Percentiles rank a stretch among this genome's conserved stretches.
phyloP scores from a whole-genome alignment of 1,139 yeast species.

The Kluyveromyces marxianus region DNA sequence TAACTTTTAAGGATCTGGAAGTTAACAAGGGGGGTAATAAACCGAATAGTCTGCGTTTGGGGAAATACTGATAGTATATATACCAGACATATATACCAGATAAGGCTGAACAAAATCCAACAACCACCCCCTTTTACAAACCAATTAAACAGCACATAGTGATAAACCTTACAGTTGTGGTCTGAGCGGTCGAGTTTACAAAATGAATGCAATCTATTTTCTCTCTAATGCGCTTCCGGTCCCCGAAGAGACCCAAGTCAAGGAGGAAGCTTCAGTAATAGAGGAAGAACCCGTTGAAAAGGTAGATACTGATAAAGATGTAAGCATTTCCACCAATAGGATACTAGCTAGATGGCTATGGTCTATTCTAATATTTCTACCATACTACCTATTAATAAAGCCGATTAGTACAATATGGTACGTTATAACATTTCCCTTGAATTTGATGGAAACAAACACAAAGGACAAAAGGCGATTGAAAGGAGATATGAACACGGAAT shows the following conservation, averaged over 20 bases:
- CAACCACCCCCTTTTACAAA: too few relatives aligned
- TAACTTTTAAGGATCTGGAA: too few relatives aligned
- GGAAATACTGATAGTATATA: too few relatives aligned
- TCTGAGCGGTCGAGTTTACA: too few relatives aligned
- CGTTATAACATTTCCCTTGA: slow-evolving; percentile 43
- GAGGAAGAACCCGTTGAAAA: background rate
- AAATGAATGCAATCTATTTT: slow-evolving; percentile 3
- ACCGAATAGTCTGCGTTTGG: too few relatives aligned
- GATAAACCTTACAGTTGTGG: too few relatives aligned
- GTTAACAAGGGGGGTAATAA: too few relatives aligned
- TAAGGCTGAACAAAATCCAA: too few relatives aligned
- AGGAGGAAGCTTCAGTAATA: background rate
- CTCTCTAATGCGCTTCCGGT: slow-evolving; percentile 2
- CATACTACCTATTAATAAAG: slow-evolving; percentile 37
- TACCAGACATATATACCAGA: too few relatives aligned
- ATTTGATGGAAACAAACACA: slow-evolving; percentile 31
- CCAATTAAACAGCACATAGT: too few relatives aligned
- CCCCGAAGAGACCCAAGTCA: background rate
- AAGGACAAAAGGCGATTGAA: slow-evolving; percentile 2
- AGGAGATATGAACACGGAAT: background rate
- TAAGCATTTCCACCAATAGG: background rate
- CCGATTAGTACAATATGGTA: slow-evolving; percentile 42
- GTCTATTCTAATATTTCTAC: slow-evolving; percentile 34
- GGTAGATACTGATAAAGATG: background rate
- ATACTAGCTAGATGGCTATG: slow-evolving; percentile 6